Percentiles rank a stretch among this genome's conserved stretches.
phyloP scores from a whole-genome alignment of 2,329 filamentous ascomycete species.

The Colletotrichum nymphaeae region DNA sequence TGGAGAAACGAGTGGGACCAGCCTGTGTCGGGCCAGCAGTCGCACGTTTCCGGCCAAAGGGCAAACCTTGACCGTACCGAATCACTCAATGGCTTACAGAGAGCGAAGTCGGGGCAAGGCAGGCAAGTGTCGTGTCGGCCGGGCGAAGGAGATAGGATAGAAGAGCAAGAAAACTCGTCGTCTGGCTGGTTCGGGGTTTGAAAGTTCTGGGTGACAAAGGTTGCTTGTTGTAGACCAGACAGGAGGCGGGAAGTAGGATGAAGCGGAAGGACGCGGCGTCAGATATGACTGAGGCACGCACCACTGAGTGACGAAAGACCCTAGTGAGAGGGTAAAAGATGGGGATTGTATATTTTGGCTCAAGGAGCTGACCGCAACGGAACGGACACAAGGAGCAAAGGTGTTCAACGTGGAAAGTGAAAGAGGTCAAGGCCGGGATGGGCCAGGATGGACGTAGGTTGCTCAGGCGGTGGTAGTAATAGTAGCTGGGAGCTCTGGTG shows the following conservation, averaged over 20 bases:
- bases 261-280: slow-evolving; percentile 2
- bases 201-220: background rate
- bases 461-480: slow-evolving; percentile 34
- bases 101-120: slow-evolving; percentile 2
- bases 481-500: slow-evolving; percentile 45
- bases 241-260: slow-evolving; percentile 8
- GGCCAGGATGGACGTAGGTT: slow-evolving; percentile 21
- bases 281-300: slow-evolving; percentile 27
- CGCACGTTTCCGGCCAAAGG: slow-evolving; percentile 31
- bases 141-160: background rate
- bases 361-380: slow-evolving; percentile 14
- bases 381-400: slow-evolving; percentile 12
- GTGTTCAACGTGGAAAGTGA: slow-evolving; percentile 14
- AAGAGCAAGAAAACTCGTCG: background rate
- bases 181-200: background rate
- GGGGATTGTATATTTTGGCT: slow-evolving; percentile 1
- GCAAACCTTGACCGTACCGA: slow-evolving; percentile 15
- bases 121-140: slow-evolving; percentile 5
- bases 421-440: slow-evolving; percentile 13
- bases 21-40: slow-evolving; percentile 18
- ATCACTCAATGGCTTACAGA: slow-evolving; percentile 15
- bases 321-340: slow-evolving; percentile 15
- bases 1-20: slow-evolving; percentile 36
- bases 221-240: slow-evolving; percentile 1
- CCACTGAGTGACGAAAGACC: slow-evolving; percentile 12